phyloP scores from a whole-genome alignment of 768 basidiomycete species.

The Suillus decipiens region DNA sequence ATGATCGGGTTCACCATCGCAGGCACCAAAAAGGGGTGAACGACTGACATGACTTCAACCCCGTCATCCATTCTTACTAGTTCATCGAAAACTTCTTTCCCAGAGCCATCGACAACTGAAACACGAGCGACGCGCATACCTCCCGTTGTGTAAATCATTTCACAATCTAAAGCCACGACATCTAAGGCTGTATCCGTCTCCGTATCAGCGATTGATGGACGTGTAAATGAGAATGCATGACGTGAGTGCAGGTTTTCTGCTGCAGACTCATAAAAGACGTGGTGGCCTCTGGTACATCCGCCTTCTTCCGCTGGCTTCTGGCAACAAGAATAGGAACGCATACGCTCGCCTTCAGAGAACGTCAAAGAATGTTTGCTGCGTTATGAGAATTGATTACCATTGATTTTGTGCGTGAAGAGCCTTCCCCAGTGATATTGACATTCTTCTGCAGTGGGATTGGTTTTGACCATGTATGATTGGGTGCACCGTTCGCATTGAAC shows the following conservation, averaged over 20 bases:
- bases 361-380: constrained; percentile 3
- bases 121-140: constrained; percentile 91
- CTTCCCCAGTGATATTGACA: constrained; percentile 89
- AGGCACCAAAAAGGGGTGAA: constrained; percentile 8
- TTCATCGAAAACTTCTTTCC: constrained; percentile 79
- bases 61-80: constrained; percentile 79
- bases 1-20: constrained; percentile 6
- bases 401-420: constrained; percentile 56
- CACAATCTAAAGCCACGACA: constrained; percentile 91
- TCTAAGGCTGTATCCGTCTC: constrained; percentile 50
- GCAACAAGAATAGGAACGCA: constrained; percentile 79
- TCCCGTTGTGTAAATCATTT: constrained; percentile 94
- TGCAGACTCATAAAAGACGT: constrained; percentile 87
- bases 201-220: constrained; percentile 18
- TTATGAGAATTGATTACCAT: constrained; percentile 45
- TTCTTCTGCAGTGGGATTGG: constrained; percentile 53
- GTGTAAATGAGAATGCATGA: constrained; percentile 65
- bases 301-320: constrained; percentile 56
- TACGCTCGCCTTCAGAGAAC: constrained; percentile 56
- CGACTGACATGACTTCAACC: constrained; percentile 70
- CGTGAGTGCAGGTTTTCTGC: constrained; percentile 68
- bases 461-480: constrained; percentile 67
- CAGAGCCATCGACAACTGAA: constrained; percentile 81
- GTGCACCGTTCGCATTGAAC: constrained; percentile 81
- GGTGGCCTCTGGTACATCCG: constrained; percentile 78